Evolutionary conservation across 2,329 filamentous ascomycete genomes (phyloP), one percentile per base, ranked within the genome.

Genomic region (Metarhizium guizhouense): DNA sequence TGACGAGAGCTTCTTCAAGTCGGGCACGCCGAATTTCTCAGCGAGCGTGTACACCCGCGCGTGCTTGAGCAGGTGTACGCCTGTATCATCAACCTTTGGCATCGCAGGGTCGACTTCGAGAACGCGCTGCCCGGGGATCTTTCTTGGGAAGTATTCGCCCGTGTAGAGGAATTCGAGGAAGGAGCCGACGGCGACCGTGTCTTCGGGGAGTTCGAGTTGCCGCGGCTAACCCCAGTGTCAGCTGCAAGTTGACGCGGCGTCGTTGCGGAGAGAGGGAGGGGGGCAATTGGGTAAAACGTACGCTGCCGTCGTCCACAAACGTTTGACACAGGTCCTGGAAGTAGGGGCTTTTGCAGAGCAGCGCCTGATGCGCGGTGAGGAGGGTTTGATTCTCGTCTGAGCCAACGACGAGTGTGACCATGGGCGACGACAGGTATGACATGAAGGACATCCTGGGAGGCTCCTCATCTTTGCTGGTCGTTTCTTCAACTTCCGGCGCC

Each of bases 1-100:
- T 68, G 88, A 88, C 2, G 91, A 87, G 32, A 96, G 83, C 18
- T 78, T 82, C 71, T 88, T 89, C 59, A 96, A 83, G 10, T 76
- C 75, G 0, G 77, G 72, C 51, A 90, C 74, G 45, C 83, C 81
- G 58, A 94, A 85, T 71, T 87, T 90, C 64, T 91, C 87, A 29
- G 90, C 91, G 29, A 96, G 78, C 0, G 90, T 96, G 76, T 96
- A 96, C 60, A 96, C 82, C 60, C 88, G 87, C 25, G 92, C 92
- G 69, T 96, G 92, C 66, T 88, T 90, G 58, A 96, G 83, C 18
- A 96, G 84, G 67, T 93, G 88, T 14, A 86, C 80, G 61, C 91
- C 91, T n/a, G 82, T 82, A 67, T 89, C 80, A 72, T 96, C 91
- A 56, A 89, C 76, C 0, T 73, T 68, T 3, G 87, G 87, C 13